Base-by-base conservation (phyloP, 2,329 filamentous ascomycete genomes). In the Pyrenophora teres region DNA sequence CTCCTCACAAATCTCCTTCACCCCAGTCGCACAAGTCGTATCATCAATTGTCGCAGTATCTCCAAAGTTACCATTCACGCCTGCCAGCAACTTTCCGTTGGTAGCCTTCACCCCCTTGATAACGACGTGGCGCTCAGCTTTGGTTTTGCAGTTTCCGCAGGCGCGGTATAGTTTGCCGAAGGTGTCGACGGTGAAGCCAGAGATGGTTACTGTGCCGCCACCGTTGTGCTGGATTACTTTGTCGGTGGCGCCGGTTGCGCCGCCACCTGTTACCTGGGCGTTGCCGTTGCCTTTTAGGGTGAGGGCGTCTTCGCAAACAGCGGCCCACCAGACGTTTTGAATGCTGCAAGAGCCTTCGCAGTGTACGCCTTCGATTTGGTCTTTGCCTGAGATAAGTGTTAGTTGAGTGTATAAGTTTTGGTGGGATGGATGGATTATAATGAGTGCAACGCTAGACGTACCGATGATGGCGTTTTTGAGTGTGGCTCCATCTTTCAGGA, bases 391-490 rank as follows among this genome's bases (percentile, higher is more conserved):
- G 5, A 3, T 2, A 13, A 9, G 10, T 21, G 38, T 48, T 31
- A 48, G 31, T 18, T 21, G 5, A 21, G 25, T 30, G 10, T 25
- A 6, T 6, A 9, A 4, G 35, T 10, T 10, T 16, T 32, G 8
- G 21, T 13, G 3, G 5, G 19, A 21, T 21, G 19, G 19, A 21
- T 21, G 19, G 5, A 21, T 21, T 21, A 6, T 19, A 2, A 12
- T 33, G 9, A 8, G 6, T 5, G 15, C 18, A 8, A 8, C 15
- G 15, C 10, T 16, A 23, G 5, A 31, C 46, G 35, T 37, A 49
- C 48, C 80, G 49, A 83, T 83, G 69, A 83, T 82, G 65, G 77
- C 80, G 63, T 83, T 83, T 61, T 76, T 77, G 35, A 83, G 70
- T 10, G 78, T 80, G 19, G 76, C 81, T 19, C 80, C 80, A 38